phyloP scores from a whole-genome alignment of 495 filamentous ascomycete genomes.

The Aeminium ludgeri region DNA sequence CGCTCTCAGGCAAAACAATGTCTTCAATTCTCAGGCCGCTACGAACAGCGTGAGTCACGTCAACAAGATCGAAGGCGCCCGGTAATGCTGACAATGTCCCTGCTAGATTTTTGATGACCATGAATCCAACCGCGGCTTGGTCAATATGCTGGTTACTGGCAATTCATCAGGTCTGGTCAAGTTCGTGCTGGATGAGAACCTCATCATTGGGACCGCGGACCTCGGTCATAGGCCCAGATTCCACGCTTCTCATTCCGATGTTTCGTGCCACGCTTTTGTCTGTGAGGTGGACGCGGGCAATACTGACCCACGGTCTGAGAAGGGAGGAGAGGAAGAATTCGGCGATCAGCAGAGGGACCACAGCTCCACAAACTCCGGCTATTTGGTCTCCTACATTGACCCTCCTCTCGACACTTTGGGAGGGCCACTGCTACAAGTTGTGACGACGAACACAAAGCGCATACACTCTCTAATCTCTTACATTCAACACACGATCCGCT shows the following conservation, averaged over 20 bases:
- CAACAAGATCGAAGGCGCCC: slow-evolving; percentile 35
- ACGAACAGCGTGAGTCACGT: slow-evolving; percentile 56
- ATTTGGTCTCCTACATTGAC: neutral
- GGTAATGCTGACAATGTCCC: neutral
- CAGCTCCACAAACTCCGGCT: too few relatives aligned
- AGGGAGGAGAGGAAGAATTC: too few relatives aligned
- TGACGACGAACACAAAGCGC: slow-evolving; percentile 13
- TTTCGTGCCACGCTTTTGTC: slow-evolving; percentile 56
- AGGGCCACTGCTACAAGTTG: slow-evolving; percentile 6
- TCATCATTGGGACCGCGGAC: slow-evolving; percentile 57
- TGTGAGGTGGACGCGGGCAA: too few relatives aligned
- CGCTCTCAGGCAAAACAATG: slow-evolving; percentile 31
- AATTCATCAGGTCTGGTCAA: slow-evolving; percentile 66
- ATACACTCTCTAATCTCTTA: slow-evolving; percentile 5
- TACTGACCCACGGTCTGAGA: too few relatives aligned
- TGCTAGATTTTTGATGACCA: neutral
- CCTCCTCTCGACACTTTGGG: slow-evolving; percentile 7
- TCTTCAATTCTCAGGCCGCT: slow-evolving; percentile 51
- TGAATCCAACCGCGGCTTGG: slow-evolving; percentile 40
- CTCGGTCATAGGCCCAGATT: slow-evolving; percentile 20
- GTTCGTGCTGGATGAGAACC: slow-evolving; percentile 77
- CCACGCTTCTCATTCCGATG: slow-evolving; percentile 56
- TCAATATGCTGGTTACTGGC: slow-evolving; percentile 69
- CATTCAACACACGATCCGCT: slow-evolving; percentile 8
- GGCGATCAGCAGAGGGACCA: too few relatives aligned